Evolutionary conservation across 192 early-diverging fungal genomes (phyloP), one percentile per base, ranked within the genome.

Genomic region (Entomortierella parvispora): DNA sequence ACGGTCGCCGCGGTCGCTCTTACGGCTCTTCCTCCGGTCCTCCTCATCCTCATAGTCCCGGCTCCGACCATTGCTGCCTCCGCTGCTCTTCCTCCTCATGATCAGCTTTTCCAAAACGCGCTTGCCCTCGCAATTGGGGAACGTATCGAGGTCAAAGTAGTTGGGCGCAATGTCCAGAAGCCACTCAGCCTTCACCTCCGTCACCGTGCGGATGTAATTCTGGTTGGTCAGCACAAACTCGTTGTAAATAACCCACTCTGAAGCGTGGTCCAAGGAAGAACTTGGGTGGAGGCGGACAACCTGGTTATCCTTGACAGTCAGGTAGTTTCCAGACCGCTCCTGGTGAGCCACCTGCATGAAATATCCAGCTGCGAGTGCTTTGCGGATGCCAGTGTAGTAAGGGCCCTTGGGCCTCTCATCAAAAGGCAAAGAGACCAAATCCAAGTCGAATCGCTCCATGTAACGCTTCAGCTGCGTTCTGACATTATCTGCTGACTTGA

Each of bases 181-280:
- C 90, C 94, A 95, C 40, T 97, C 97, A 2, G 90, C 89, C 69
- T 92, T 91, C 46, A 99, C 88, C 65, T 93, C 93, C 0, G 94
- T 93, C 40, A 91, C 91, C 0, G 95, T 99, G 33, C 98, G 93
- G 69, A 99, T 97, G 81, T 96, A 99, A 81, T 98, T 94, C 56
- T 95, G 91, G 46, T 91, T 90, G 11, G 98, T 99, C 47, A 99
- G 80, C 10, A 99, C 98, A 90, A 97, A 99, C 81, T 99, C 98
- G 67, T 99, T 97, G 85, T 99, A 99, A 37, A 98, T 80, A 2
- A 99, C 96, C 98, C 98, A 99, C 81, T 99, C 96, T n/a, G 96
- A 94, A 60, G 95, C 95, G 63, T 91, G 89, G 54, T 89, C 90
- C 29, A 99, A 80, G 68, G 91, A 89, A 26, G 92, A 93, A 33